Percentiles rank a stretch among this genome's conserved stretches.
phyloP scores from a whole-genome alignment of 306 rosid genomes.

The Rosa multiflora region DNA sequence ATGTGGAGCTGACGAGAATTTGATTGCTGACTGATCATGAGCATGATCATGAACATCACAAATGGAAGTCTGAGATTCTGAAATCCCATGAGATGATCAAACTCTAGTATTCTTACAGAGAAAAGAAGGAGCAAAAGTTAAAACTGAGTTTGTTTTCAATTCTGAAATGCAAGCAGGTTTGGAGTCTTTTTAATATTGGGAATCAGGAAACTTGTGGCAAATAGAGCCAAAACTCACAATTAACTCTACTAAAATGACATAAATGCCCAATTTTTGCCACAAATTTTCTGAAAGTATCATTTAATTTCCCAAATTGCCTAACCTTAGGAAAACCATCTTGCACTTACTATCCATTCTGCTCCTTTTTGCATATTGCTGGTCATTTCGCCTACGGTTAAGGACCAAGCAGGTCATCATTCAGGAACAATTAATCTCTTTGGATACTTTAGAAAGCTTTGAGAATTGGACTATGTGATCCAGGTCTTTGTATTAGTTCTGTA shows the following conservation, averaged over 20 bases:
- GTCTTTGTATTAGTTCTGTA: constrained; percentile 8
- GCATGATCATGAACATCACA: constrained; percentile 46
- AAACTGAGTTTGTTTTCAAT: constrained; percentile 26
- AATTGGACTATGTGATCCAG: background rate
- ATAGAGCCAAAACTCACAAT: constrained; percentile 47
- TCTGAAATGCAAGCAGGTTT: constrained; percentile 25
- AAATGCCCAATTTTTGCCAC: constrained; percentile 40
- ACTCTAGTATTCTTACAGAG: constrained; percentile 12
- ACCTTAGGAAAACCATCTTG: background rate
- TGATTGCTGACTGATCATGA: constrained; percentile 52
- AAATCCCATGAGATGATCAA: constrained; percentile 44
- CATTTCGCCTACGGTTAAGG: background rate
- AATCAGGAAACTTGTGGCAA: constrained; percentile 37
- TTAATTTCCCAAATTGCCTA: constrained; percentile 21
- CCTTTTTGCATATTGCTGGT: background rate
- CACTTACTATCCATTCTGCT: constrained; percentile 10
- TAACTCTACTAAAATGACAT: constrained; percentile 40
- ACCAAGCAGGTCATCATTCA: background rate
- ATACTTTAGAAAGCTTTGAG: constrained; percentile 1
- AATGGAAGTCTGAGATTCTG: constrained; percentile 44
- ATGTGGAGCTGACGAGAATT: constrained; percentile 40
- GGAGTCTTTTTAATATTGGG: constrained; percentile 36
- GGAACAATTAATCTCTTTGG: background rate
- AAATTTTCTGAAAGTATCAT: constrained; percentile 22
- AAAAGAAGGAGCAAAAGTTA: constrained; percentile 23